Evolutionary conservation across 176 grass and related monocot species (phyloP).

Genomic region (Oryza glaberrima): DNA sequence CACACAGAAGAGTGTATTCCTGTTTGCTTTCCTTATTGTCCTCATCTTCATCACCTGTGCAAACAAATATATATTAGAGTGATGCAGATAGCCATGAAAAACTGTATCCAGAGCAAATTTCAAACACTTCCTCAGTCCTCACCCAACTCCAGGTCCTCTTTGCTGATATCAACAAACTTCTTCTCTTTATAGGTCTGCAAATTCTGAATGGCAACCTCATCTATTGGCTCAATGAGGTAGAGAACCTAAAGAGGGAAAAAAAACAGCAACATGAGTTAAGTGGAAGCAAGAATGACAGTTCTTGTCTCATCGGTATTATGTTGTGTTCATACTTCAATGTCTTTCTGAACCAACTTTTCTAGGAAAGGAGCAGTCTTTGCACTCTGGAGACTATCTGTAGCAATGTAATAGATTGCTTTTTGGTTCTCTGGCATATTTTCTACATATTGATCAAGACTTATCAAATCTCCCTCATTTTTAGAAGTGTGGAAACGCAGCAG

Average conservation of each 20-base stretch:
- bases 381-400: constrained; percentile 75
- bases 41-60: constrained; percentile 67
- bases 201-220: constrained; percentile 94
- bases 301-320: not conserved
- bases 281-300: not conserved
- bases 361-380: constrained; percentile 85
- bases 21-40: constrained; percentile 70
- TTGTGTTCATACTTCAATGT: constrained; percentile 61
- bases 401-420: constrained; percentile 86
- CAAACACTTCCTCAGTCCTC: constrained; percentile 52
- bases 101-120: not conserved
- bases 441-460: constrained; percentile 87
- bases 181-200: constrained; percentile 95
- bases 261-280: constrained; percentile 6
- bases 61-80: constrained; percentile 23
- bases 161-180: constrained; percentile 92
- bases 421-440: constrained; percentile 81
- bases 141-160: constrained; percentile 87
- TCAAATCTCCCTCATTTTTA: constrained; percentile 69
- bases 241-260: constrained; percentile 58
- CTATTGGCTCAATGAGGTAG: constrained; percentile 83
- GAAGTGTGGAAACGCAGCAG: constrained; percentile 75
- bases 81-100: constrained; percentile 9
- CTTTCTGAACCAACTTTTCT: constrained; percentile 83
- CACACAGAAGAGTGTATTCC: constrained; percentile 74